A percentile compares a stretch with the other conserved stretches of the same genome.
These are phyloP conservation scores for Colletotrichum ledebouriae DNA, from an alignment of 2,329 filamentous ascomycete species.

Conservation along the genomic window DNA sequence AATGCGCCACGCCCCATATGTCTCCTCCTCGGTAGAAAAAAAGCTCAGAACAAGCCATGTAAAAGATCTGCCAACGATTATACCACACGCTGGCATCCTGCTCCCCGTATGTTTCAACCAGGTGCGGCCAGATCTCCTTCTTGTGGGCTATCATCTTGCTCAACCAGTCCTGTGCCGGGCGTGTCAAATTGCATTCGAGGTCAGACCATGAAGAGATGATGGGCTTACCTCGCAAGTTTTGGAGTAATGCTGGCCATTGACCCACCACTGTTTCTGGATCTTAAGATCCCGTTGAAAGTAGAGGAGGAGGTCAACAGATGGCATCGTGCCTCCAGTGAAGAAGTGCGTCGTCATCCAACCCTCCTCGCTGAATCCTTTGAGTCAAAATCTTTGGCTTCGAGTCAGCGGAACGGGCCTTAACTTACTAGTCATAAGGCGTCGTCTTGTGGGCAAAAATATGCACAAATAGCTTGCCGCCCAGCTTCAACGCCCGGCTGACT, in stretches of 20 bases:
- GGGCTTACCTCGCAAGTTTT: constrained; percentile 74
- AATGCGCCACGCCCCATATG: constrained; percentile 76
- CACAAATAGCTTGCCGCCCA: constrained; percentile 76
- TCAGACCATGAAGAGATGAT: constrained; percentile 15
- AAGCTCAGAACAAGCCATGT: constrained; percentile 78
- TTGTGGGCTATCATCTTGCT: constrained; percentile 70
- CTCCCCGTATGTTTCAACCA: constrained; percentile 75
- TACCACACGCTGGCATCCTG: constrained; percentile 73
- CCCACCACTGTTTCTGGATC: constrained; percentile 77
- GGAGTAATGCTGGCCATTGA: constrained; percentile 76
- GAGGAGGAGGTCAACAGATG: constrained; percentile 73
- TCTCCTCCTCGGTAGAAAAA: constrained; percentile 76
- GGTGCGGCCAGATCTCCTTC: constrained; percentile 72
- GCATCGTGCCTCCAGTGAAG: constrained; percentile 82
- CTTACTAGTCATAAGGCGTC: constrained; percentile 74
- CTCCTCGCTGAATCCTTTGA: constrained; percentile 58
- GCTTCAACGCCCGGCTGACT: constrained; percentile 69
- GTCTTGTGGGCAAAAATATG: constrained; percentile 76
- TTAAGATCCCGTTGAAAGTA: constrained; percentile 75
- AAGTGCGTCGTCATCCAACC: constrained; percentile 83
- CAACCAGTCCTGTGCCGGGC: constrained; percentile 67
- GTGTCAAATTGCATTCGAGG: constrained; percentile 14
- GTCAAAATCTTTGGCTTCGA: constrained; percentile 4
- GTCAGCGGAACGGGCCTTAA: neutral
- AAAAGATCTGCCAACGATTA: constrained; percentile 79